Evolutionary conservation across 2,329 filamentous ascomycete genomes (phyloP), one percentile per base, ranked within the genome.

Genomic region (Paracorniculantispora psalliotae): DNA sequence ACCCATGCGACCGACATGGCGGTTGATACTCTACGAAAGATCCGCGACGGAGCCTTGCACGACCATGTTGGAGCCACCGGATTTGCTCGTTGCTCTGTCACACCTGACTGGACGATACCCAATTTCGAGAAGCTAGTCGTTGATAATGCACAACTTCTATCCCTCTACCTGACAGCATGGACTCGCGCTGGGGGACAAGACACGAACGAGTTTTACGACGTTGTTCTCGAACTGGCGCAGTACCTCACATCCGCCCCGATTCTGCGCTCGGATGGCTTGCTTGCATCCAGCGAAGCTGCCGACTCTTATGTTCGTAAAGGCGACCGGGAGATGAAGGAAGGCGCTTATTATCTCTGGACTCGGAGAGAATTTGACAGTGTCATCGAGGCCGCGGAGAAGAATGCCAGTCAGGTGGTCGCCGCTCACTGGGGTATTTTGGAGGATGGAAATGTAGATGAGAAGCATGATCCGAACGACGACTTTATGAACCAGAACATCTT

Each of bases 61-160:
- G 83, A 86, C 61, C 83, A 85, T 59, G 69, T 85, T 9, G 80
- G 81, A 1, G 77, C 76, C 1, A 69, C 69, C 7, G 83, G 83
- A 3, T 85, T 85, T 64, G 75, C 80, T 37, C 84, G 93, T 54
- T 97, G 96, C 70, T 96, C 91, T 15, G 89, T 96, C 8, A 97
- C 93, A 0, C 79, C 86, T 15, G 90, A 97, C 73, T 99, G 94
- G 94, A 90, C 89, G 63, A 78, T 97, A 49, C 94, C 94, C 12
- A 92, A 96, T 71, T 99, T 97, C 67, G 94, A 99, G 76, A 97
- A 97, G 77, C 92, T 97, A 82, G 83, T 97, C 10, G 92, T 91
- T 57, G 94, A 97, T 69, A 96, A 99, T 67, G 88, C 90, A 0
- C 88, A 97, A 65, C 80, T 97, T 1, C 77, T 99, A 2, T 83